These are phyloP conservation scores for Clavariopsis aquatica DNA, from an alignment of 495 filamentous ascomycete genomes.

Conservation along the genomic window DNA sequence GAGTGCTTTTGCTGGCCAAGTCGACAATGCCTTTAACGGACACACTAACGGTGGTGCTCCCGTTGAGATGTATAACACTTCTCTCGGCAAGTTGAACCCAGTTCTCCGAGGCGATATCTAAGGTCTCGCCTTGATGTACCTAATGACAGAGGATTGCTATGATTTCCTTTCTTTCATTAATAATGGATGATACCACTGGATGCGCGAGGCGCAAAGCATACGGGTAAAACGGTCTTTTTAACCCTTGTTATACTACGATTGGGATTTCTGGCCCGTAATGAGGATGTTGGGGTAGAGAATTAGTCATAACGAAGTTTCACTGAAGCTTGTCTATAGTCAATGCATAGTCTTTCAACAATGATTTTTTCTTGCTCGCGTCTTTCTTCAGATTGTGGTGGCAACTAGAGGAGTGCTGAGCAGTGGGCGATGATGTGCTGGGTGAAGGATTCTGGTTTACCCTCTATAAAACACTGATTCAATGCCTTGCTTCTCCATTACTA, in stretches of 20 bases:
- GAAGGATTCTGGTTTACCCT: too few species aligned
- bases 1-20: slow-evolving; percentile 22
- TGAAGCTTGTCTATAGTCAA: not conserved
- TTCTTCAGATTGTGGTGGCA: too few species aligned
- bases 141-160: not conserved
- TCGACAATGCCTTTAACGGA: slow-evolving; percentile 49
- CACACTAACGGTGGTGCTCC: slow-evolving; percentile 18
- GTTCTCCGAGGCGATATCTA: not conserved
- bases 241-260: not conserved
- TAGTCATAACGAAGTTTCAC: too few species aligned
- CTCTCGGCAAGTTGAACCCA: slow-evolving; percentile 1
- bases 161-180: not conserved
- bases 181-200: not conserved
- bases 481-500: too few species aligned
- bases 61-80: not conserved
- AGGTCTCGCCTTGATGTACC: not conserved
- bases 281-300: not conserved
- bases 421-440: too few species aligned
- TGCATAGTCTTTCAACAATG: too few species aligned
- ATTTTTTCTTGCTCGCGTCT: too few species aligned
- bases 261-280: not conserved
- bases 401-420: too few species aligned
- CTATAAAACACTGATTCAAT: too few species aligned
- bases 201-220: not conserved
- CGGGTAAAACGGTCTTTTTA: not conserved